Base-by-base conservation (phyloP, 345 rosid species). In the Linum trigynum region DNA sequence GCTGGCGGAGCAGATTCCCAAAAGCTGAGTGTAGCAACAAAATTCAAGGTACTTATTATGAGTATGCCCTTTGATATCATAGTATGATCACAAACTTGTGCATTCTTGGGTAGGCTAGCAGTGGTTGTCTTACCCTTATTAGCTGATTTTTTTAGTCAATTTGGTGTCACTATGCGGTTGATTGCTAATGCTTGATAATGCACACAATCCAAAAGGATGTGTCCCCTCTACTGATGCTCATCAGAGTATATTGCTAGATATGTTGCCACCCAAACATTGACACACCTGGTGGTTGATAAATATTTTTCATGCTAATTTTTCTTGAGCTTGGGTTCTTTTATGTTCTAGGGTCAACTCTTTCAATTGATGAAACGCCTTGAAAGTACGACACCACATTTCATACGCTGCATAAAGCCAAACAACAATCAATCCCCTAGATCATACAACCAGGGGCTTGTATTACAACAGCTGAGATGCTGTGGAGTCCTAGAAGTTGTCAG, bases 401-500 rank as follows among this genome's bases (percentile, higher is more conserved):
- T 94, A 67, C 96, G 99, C 17, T 94, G 99, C 79, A 88, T 94
- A 78, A 94, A 94, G 80, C 91, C 97, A 69, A 94, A 94, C 84
- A 87, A 84, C 65, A 61, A 67, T n/a, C 99, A 88, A 62, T 88
- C 99, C 69, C 95, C 97, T 64, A 84, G 97, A 76, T 68, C 79
- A 69, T 90, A 94, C 40, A 91, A 88, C 67, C 99, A 94, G 82
- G 88, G 88, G 53, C 92, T 94, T 55, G 88, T 90, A 61, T 70
- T 94, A 75, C 99, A 94, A 82, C 99, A 88, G 81, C 75, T 94
- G 77, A 81, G 96, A 79, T 94, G 99, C 70, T 94, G 99, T 67
- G 99, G 99, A 57, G 97, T 94, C 75, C 80, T 94, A 15, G 99
- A 94, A 80, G 99, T 94, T 17, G 99, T 94, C 75, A 92, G 99